These are phyloP conservation scores for Phialophora macrospora DNA, from an alignment of 2,329 filamentous ascomycete genomes.

Conservation along the genomic window DNA sequence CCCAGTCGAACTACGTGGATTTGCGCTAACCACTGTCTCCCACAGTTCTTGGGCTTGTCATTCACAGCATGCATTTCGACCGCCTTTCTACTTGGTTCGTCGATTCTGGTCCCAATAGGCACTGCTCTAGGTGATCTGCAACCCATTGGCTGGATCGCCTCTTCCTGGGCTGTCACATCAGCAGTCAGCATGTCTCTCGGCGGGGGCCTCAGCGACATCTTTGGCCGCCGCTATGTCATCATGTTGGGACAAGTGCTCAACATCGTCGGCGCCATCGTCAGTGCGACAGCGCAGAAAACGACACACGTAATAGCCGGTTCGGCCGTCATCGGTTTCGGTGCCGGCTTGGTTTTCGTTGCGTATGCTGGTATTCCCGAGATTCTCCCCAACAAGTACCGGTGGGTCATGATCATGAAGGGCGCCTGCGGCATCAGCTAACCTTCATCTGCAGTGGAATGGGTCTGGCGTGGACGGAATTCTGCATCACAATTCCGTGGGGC, in stretches of 20 bases:
- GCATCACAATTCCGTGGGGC: slow-evolving; percentile 21
- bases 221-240: slow-evolving; percentile 46
- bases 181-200: slow-evolving; percentile 40
- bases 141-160: slow-evolving; percentile 28
- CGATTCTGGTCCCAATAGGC: slow-evolving; percentile 27
- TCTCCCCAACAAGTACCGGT: slow-evolving; percentile 46
- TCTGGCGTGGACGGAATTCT: slow-evolving; percentile 41
- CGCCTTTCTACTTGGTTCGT: slow-evolving; percentile 40
- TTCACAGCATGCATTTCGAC: slow-evolving; percentile 40
- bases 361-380: slow-evolving; percentile 47
- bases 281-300: slow-evolving; percentile 45
- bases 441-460: slow-evolving; percentile 45
- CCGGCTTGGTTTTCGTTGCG: slow-evolving; percentile 47
- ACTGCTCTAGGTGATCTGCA: slow-evolving; percentile 22
- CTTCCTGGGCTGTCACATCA: slow-evolving; percentile 26
- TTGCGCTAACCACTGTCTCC: neutral
- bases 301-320: slow-evolving; percentile 47
- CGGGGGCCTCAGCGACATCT: slow-evolving; percentile 46
- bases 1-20: neutral
- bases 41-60: slow-evolving; percentile 25
- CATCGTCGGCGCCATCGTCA: slow-evolving; percentile 48
- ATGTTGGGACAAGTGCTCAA: slow-evolving; percentile 42
- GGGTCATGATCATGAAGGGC: slow-evolving; percentile 3
- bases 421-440: slow-evolving; percentile 44
- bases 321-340: slow-evolving; percentile 45